phyloP scores from a whole-genome alignment of 257 asterid genomes.

The Solanum clarkiae region DNA sequence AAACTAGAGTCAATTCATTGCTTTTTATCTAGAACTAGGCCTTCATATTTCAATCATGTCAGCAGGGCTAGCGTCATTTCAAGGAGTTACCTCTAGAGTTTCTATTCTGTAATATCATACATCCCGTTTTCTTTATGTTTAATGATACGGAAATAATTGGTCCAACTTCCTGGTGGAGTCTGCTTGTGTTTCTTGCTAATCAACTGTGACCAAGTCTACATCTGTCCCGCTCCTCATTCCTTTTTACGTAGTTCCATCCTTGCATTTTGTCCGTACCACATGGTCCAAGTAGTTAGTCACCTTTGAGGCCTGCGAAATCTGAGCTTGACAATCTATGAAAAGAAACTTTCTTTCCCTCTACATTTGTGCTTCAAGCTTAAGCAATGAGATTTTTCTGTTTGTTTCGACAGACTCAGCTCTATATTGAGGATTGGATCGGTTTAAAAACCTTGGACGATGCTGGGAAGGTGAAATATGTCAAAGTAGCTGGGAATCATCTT shows the following conservation, averaged over 20 bases:
- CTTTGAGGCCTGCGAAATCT: not conserved
- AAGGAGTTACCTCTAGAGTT: not conserved
- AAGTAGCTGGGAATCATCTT: slow-evolving; percentile 72
- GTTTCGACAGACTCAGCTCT: slow-evolving; percentile 14
- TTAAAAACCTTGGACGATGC: slow-evolving; percentile 54
- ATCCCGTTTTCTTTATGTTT: not conserved
- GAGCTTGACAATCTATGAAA: not conserved
- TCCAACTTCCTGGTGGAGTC: not conserved
- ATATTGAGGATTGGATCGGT: slow-evolving; percentile 79
- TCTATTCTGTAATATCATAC: not conserved
- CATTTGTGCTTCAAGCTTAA: not conserved
- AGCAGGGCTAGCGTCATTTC: not conserved
- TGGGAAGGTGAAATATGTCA: slow-evolving; percentile 49
- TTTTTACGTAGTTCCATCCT: not conserved
- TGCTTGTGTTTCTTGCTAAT: not conserved
- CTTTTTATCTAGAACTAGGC: not conserved
- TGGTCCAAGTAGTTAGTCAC: not conserved
- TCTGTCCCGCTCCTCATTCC: not conserved
- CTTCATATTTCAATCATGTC: not conserved
- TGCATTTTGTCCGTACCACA: not conserved
- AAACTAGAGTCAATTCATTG: not conserved
- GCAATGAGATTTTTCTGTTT: not conserved
- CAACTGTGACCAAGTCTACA: not conserved
- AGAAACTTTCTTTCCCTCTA: not conserved
- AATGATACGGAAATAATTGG: not conserved